Evolutionary conservation across 306 rosid species (phyloP).

Genomic region (Ammopiptanthus mongolicus): DNA sequence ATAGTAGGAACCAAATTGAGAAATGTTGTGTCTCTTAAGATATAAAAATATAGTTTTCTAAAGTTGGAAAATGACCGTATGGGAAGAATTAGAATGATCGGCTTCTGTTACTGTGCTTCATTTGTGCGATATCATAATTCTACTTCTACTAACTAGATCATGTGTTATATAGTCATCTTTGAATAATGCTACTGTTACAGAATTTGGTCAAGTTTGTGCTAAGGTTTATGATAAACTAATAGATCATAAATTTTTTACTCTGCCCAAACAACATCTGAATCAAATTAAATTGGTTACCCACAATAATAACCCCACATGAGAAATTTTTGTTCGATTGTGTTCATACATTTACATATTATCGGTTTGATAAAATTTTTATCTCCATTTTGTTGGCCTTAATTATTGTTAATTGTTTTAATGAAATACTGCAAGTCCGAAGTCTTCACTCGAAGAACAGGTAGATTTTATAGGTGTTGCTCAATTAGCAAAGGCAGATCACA

Average conservation of each 20-base stretch:
- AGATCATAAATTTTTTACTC: neutral
- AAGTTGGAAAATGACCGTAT: neutral
- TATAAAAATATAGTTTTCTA: neutral
- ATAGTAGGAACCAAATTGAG: neutral
- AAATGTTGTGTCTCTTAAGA: neutral
- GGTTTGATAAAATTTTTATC: neutral
- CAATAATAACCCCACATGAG: neutral
- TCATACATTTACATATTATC: neutral
- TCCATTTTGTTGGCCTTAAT: slow-evolving; percentile 9
- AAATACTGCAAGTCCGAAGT: slow-evolving; percentile 46
- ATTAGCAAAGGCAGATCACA: slow-evolving; percentile 57
- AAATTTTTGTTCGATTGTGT: neutral
- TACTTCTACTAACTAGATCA: neutral
- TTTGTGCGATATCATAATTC: neutral
- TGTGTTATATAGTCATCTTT: neutral
- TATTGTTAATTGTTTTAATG: neutral
- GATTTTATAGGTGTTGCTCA: slow-evolving; percentile 87
- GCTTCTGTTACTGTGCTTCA: neutral
- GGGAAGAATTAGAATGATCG: neutral
- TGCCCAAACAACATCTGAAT: neutral
- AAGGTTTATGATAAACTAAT: neutral
- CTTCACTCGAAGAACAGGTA: slow-evolving; percentile 63
- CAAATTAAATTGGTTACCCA: neutral
- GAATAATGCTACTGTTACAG: neutral
- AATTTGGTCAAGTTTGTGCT: neutral